Evolutionary conservation across 495 filamentous ascomycete genomes (phyloP), one percentile per base, ranked within the genome.

Genomic region (Oleoguttula mirabilis): DNA sequence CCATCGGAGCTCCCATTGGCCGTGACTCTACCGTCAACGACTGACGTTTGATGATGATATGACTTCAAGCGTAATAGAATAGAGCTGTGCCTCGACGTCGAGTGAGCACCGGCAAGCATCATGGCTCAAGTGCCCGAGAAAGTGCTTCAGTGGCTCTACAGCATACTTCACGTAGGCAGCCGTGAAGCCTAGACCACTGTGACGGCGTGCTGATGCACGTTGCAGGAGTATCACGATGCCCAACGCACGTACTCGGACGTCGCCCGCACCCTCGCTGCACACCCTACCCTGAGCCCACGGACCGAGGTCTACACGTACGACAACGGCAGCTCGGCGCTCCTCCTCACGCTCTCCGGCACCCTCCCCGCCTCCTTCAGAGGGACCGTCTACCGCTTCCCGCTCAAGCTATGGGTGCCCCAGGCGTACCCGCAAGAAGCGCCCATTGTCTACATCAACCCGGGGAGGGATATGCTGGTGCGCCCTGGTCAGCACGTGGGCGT

Each of bases 221-320:
- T 32, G 7, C 47, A 95, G 88, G 85, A 94, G 71, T 96, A 98
- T 56, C 78, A 76, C 50, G 84, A 95, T 65, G 77, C 85, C 35
- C 87, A 86, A 55, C 83, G 86, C 22, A 84, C 88, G 41, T 95
- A 95, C 65, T 79, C 80, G 58, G 88, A 96, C 60, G 79, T 93
- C 50, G 87, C 80, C 51, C 79, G 81, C 57, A 75, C 76, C 21
- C 75, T 98, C 19, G 75, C 82, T 7, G 73, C 84, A 44, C 84
- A 88, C 55, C 80, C 87, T 10, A 82, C 83, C 6, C 71, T 98
- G 21, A 79, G 79, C 2, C 85, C 88, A n/a, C 75, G 83, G 47
- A 98, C 92, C 28, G 85, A 94, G 58, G 90, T 96, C 37, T 93
- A 96, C 63, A 96, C 88, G 30, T 88, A 85, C 63, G 86, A 94